Conservation (phyloP, 495 filamentous ascomycete genomes). For the Hyphodiscus hymeniophilus region DNA sequence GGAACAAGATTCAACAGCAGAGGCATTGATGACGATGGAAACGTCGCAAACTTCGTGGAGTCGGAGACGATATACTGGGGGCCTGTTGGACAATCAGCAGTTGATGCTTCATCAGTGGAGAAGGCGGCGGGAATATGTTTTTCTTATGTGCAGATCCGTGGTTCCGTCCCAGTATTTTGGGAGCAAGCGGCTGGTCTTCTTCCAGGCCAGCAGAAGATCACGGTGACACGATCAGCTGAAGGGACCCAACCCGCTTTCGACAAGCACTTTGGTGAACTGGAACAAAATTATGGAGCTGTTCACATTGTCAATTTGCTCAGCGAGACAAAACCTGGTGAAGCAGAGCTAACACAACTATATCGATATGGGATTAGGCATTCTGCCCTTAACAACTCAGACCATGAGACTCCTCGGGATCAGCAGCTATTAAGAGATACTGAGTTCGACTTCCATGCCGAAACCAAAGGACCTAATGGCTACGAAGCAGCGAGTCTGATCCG, state of each 20-base stretch:
- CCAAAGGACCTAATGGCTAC: constrained; percentile 78
- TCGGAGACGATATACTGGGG: constrained; percentile 66
- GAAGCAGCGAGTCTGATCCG: constrained; percentile 77
- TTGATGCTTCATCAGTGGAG: constrained; percentile 11
- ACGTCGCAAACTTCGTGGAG: constrained; percentile 86
- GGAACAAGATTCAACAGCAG: constrained; percentile 94
- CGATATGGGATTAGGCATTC: constrained; percentile 66
- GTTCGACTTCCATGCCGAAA: constrained; percentile 94
- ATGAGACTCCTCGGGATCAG: constrained; percentile 45
- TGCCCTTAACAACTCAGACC: constrained; percentile 45
- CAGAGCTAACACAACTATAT: constrained; percentile 70
- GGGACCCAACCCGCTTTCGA: constrained; percentile 94
- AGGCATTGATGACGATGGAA: constrained; percentile 94
- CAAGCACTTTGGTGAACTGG: constrained; percentile 80
- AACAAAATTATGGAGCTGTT: constrained; percentile 76
- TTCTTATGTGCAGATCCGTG: constrained; percentile 87
- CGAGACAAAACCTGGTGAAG: constrained; percentile 73
- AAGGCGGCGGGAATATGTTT: constrained; percentile 54
- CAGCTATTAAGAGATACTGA: constrained; percentile 70
- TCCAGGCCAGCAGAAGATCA: constrained; percentile 91
- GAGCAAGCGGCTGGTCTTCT: constrained; percentile 83
- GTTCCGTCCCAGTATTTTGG: constrained; percentile 95
- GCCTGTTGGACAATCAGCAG: constrained; percentile 33
- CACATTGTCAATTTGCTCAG: constrained; percentile 91
- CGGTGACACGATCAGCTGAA: constrained; percentile 78